Percentiles rank a stretch among this genome's conserved stretches.
Evolutionary conservation across 2,329 filamentous ascomycete genomes (phyloP).

Genomic region (Claviceps arundinis): DNA sequence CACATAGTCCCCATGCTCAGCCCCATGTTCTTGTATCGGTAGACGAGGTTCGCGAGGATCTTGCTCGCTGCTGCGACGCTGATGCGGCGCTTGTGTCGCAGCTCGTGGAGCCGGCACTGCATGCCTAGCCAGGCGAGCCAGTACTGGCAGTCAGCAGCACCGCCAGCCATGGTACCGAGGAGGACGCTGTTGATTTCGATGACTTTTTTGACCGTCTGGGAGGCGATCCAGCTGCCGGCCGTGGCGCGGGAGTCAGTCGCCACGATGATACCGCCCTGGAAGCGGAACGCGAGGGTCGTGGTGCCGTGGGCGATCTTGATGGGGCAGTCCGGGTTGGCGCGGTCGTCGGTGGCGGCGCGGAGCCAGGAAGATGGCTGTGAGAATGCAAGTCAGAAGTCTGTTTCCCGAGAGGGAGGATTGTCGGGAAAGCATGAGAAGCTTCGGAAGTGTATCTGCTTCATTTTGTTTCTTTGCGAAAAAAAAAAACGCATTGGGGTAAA

Average conservation of each 20-base stretch:
- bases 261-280: slow-evolving; percentile 96
- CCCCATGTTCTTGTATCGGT: slow-evolving; percentile 98
- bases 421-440: no score
- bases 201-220: slow-evolving; percentile 99
- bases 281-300: slow-evolving; percentile 93
- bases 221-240: slow-evolving; percentile 97
- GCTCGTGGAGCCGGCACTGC: slow-evolving; percentile 98
- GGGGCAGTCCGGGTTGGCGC: slow-evolving; percentile 88
- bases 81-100: slow-evolving; percentile 97
- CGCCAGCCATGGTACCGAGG: slow-evolving; percentile 95
- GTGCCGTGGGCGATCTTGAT: slow-evolving; percentile 99
- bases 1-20: slow-evolving; percentile 99
- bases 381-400: neutral
- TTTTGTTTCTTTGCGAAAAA: no score
- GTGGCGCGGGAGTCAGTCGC: slow-evolving; percentile 95
- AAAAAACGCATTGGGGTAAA: no score
- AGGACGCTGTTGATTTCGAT: slow-evolving; percentile 95
- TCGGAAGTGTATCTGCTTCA: no score
- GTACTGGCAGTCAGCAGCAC: slow-evolving; percentile 98
- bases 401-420: no score
- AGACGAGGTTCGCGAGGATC: slow-evolving; percentile 96
- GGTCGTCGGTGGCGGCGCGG: slow-evolving; percentile 92
- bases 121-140: slow-evolving; percentile 98
- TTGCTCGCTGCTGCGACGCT: slow-evolving; percentile 94
- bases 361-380: slow-evolving; percentile 80